Base-by-base conservation (phyloP, 257 asterid genomes). In the Penstemon barbatus region DNA sequence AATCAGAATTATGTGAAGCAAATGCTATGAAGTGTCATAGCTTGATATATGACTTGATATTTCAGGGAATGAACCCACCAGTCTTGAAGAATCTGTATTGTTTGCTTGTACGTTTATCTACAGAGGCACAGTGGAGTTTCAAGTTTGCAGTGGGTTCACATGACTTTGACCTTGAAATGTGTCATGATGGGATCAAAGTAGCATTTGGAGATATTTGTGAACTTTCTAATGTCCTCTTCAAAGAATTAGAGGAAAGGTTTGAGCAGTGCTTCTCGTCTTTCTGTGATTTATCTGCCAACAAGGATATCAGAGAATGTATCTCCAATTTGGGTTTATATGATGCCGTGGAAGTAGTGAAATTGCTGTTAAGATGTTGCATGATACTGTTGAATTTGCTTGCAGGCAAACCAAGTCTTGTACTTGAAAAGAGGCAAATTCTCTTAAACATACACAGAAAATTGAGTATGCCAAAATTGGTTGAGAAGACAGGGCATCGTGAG, bases 331-430 rank as follows among this genome's bases (percentile, higher is more conserved):
- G 61, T 59, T 62, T 79, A 42, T 59, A 71, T 61, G 62, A 66
- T 51, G 74, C 69, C 5, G 76, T 77, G 57, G 96, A 82, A 75
- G 80, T 79, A 42, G 53, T 86, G 66, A 78, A 39, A 63, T 73
- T 85, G 81, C 74, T 90, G 52, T 73, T 90, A 65, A 84, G 97
- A 80, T 90, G 98, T 71, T 85, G 95, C 74, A 70, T 92, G 80
- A 57, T 82, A 38, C 80, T 84, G 54, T 70, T 90, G 73, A 64
- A 63, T 70, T 70, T 90, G 80, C 77, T 77, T n/a, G 81, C 40
- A 52, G 68, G 51, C 51, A 68, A 73, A 46, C 80, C 61, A 52
- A 74, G 62, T 53, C 59, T 56, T 79, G 48, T 85, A 57, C 66
- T 76, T 81, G 90, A 82, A 65, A 86, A 84, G 42, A 91, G 88